Evolutionary conservation across 495 filamentous ascomycete species (phyloP).

Genomic region (Neurospora tetraspora): DNA sequence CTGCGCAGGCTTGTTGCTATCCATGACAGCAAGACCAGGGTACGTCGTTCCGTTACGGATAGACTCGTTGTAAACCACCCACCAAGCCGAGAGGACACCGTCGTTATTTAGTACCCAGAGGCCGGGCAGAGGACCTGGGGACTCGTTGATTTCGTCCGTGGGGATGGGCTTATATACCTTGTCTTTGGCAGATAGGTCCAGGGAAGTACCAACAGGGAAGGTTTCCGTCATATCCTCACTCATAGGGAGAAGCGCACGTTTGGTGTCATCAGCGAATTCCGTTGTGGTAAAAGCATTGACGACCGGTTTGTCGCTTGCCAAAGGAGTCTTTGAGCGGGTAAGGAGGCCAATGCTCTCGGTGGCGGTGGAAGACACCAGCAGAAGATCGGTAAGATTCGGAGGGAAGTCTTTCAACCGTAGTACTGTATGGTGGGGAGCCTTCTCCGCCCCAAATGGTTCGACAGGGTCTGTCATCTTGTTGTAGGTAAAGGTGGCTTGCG

Average conservation of each 20-base stretch:
- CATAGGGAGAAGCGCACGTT: conserved; percentile 66
- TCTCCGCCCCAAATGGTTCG: conserved; percentile 54
- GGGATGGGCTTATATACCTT: conserved; percentile 69
- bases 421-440: conserved; percentile 66
- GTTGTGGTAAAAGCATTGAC: conserved; percentile 63
- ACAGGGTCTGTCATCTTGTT: conserved; percentile 65
- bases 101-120: conserved; percentile 83
- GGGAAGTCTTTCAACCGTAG: conserved; percentile 65
- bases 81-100: conserved; percentile 78
- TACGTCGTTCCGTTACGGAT: conserved; percentile 65
- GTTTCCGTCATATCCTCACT: conserved; percentile 54
- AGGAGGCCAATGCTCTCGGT: conserved; percentile 69
- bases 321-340: conserved; percentile 55
- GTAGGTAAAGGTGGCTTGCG: conserved; percentile 43
- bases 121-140: conserved; percentile 74
- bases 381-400: conserved; percentile 64
- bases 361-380: conserved; percentile 75
- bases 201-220: conserved; percentile 64
- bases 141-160: conserved; percentile 59
- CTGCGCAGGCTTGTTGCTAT: conserved; percentile 16
- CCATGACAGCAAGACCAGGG: conserved; percentile 48
- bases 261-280: conserved; percentile 63
- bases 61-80: conserved; percentile 81
- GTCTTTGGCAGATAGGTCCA: conserved; percentile 76
- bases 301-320: conserved; percentile 50